A percentile compares a stretch with the other conserved stretches of the same genome.
These are phyloP conservation scores for Colletotrichum kahawae DNA, from an alignment of 2,329 filamentous ascomycete species.

Conservation along the genomic window DNA sequence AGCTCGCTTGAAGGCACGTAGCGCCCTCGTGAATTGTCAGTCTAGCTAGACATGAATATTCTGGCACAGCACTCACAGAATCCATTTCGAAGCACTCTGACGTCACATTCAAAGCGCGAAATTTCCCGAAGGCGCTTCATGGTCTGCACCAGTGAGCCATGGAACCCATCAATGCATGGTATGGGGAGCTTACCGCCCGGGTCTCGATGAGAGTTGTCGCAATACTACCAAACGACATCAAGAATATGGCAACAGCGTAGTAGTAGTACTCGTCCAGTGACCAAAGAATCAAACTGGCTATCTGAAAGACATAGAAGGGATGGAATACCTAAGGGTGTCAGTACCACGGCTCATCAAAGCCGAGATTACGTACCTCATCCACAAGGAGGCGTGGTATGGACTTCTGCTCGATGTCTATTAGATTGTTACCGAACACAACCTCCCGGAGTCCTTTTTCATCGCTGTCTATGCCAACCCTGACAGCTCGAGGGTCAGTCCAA, in stretches of 20 bases:
- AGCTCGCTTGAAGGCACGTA: conserved; percentile 86
- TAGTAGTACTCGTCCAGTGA: conserved; percentile 97
- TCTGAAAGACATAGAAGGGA: conserved; percentile 97
- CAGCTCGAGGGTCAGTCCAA: conserved; percentile 79
- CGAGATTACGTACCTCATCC: conserved; percentile 70
- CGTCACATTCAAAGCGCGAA: conserved; percentile 92
- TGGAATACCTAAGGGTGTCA: conserved; percentile 75
- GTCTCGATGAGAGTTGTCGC: conserved; percentile 89
- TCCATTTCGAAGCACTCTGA: conserved; percentile 89
- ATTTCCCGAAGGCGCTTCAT: conserved; percentile 92
- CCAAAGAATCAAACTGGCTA: conserved; percentile 93
- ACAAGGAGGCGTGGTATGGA: conserved; percentile 80
- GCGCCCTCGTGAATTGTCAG: conserved; percentile 58
- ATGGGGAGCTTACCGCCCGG: conserved; percentile 63
- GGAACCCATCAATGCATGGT: neutral
- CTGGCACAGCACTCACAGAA: conserved; percentile 71
- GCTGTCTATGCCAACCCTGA: conserved; percentile 82
- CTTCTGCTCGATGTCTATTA: conserved; percentile 94
- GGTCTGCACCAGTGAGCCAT: conserved; percentile 55
- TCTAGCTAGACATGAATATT: neutral
- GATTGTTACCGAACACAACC: conserved; percentile 85
- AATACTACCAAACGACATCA: conserved; percentile 94
- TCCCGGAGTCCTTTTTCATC: conserved; percentile 87
- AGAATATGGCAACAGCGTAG: conserved; percentile 92
- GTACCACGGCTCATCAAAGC: conserved; percentile 5